Evolutionary conservation across 1,284 basidiomycete genomes (phyloP), one percentile per base, ranked within the genome.

Genomic region (Cutaneotrichosporon sp.): DNA sequence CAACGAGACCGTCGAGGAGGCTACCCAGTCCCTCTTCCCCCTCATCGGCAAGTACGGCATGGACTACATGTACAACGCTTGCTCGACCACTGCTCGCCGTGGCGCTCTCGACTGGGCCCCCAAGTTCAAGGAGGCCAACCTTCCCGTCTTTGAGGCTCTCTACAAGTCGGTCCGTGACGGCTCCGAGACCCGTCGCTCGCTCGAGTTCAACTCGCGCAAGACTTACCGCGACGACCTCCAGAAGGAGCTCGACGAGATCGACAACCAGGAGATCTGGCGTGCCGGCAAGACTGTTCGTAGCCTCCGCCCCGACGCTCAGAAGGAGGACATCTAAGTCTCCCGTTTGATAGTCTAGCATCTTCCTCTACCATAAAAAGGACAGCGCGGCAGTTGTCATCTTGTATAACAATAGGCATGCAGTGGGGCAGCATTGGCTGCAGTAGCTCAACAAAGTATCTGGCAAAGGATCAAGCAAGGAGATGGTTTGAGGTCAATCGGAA

Each of bases 21-120:
- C 97, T 21, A 97, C 97, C 58, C 94, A 98, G 81, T 97, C 94
- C 62, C 89, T 99, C 72, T 98, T 93, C 86, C 96, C 97, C 66
- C 84, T 99, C 78, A 93, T 99, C 74, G 96, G 95, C 74, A 87
- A 90, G 78, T 90, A 97, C 81, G 92, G 92, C 70, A 97, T 97
- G 97, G 96, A 99, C 85, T 97, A 98, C 88, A 98, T 98, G 96
- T 98, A 89, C 86, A 90, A 90, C 77, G 94, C 95, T 56, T 99
- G 97, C 86, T 99, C 97, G 47, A 99, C 96, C 71, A 99, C 97
- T 60, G 97, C 97, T 64, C 94, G 96, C 74, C 94, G 96, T 70
- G 97, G 96, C 78, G 95, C 95, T 55, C 90, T 97, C 69, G 97
- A 99, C 86, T 99, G 97, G 97, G 95, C 96, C n/a, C 95, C 95